Conservation (phyloP, 306 rosid species). For the Malus domestica region DNA sequence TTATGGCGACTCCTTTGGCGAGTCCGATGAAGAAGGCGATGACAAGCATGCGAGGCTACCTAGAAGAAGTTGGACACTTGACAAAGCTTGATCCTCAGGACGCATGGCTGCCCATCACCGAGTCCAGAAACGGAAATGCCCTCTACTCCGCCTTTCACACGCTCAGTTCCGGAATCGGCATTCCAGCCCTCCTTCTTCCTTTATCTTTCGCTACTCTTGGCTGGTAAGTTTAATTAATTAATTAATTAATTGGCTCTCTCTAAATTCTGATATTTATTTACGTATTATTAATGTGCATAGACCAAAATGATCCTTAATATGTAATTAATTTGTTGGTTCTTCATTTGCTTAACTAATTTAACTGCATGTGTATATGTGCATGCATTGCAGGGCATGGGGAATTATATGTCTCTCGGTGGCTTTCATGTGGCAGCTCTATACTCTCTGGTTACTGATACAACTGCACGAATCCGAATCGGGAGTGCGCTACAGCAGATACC, state of each 20-base stretch:
- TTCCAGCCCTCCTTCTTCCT: constrained; percentile 70
- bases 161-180: constrained; percentile 56
- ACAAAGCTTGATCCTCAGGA: constrained; percentile 60
- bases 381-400: constrained; percentile 56
- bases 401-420: constrained; percentile 32
- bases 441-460: constrained; percentile 62
- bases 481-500: constrained; percentile 65
- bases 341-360: neutral
- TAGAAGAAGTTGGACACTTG: constrained; percentile 60
- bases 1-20: constrained; percentile 41
- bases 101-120: constrained; percentile 79
- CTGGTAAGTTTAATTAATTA: constrained; percentile 29
- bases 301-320: too few species aligned
- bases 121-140: constrained; percentile 56
- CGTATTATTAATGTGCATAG: neutral
- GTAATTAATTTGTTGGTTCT: neutral
- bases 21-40: constrained; percentile 57
- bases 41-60: constrained; percentile 40
- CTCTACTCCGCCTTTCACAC: constrained; percentile 66
- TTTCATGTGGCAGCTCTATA: constrained; percentile 68
- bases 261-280: neutral
- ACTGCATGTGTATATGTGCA: neutral
- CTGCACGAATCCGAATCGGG: constrained; percentile 65
- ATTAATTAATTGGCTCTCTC: neutral
- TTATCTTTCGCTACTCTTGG: constrained; percentile 51